Evolutionary conservation across 441 rosid genomes (phyloP).

Genomic region (Brassica hybrid): DNA sequence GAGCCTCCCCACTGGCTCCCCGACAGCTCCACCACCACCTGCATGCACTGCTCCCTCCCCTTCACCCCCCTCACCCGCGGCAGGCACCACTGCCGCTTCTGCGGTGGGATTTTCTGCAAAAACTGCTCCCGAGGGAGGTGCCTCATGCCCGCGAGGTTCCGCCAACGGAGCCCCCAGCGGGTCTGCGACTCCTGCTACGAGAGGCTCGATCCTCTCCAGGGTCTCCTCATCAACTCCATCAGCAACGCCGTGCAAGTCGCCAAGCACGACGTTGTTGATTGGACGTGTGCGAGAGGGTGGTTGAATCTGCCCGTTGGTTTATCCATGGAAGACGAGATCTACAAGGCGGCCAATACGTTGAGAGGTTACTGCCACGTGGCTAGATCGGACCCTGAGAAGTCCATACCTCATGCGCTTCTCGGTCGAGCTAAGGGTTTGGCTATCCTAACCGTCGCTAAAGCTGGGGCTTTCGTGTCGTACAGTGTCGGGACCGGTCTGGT

Average conservation of each 20-base stretch:
- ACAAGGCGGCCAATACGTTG: constrained; percentile 86
- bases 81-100: constrained; percentile 96
- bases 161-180: constrained; percentile 91
- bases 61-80: constrained; percentile 89
- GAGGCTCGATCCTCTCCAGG: constrained; percentile 93
- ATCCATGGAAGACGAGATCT: constrained; percentile 95
- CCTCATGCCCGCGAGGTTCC: constrained; percentile 78
- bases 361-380: constrained; percentile 83
- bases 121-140: constrained; percentile 83
- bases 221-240: constrained; percentile 72
- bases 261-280: constrained; percentile 92
- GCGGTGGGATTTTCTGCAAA: constrained; percentile 94
- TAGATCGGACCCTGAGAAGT: constrained; percentile 79
- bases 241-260: constrained; percentile 95
- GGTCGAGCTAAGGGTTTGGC: constrained; percentile 90
- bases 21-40: constrained; percentile 75
- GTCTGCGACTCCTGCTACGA: constrained; percentile 96
- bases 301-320: constrained; percentile 91
- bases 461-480: constrained; percentile 82
- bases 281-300: constrained; percentile 97
- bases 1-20: constrained; percentile 98
- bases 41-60: constrained; percentile 84
- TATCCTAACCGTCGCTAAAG: constrained; percentile 91
- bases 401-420: constrained; percentile 81
- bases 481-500: constrained; percentile 97